Base-by-base conservation (phyloP, 208 protist genomes). In the Trichomonas gallinae region DNA sequence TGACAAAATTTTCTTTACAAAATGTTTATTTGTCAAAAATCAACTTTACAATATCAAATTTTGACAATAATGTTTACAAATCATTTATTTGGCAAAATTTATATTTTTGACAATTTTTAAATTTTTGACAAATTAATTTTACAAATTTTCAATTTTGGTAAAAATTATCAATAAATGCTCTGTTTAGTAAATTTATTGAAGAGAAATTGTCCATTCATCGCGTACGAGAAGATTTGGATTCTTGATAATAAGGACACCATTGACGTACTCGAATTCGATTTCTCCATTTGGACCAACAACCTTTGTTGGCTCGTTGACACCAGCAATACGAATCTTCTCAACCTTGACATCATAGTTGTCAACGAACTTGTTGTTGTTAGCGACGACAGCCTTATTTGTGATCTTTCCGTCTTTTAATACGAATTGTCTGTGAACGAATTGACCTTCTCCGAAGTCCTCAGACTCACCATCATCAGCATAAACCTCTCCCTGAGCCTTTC, bases 401-500 rank as follows among this genome's bases (percentile, higher is more conserved):
- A 93, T 11, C 26, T 93, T 51, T 48, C 26, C 17, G 4, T 38
- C 15, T 9, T 48, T 2, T 6, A 93, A 36, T n/a, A 42, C 51
- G 44, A 93, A 38, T 51, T 42, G 31, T 15, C 45, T 93, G 31
- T 96, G 13, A 4, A 96, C 4, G 40, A 81, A 83, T 31, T 44
- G 11, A 4, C 40, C 42, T 13, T 44, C 96, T 40, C 0, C n/a
- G 48, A 96, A 96, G 48, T 97, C 96, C 0, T 96, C 45, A 11
- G 85, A 51, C 38, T 85, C 2, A 11, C 97, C 97, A 96, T 97
- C 97, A 83, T 97, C 97, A 17, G 97, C 34, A 48, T 97, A 97
- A 36, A 97, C 15, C 34, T n/a, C 38, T 40, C 97, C 97, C 34
- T 82, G 23, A 36, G 96, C 96, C 21, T 40, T 49, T 40, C 96